Evolutionary conservation across 2,329 filamentous ascomycete genomes (phyloP), one percentile per base, ranked within the genome.

Genomic region (Fusarium cyanostomum): DNA sequence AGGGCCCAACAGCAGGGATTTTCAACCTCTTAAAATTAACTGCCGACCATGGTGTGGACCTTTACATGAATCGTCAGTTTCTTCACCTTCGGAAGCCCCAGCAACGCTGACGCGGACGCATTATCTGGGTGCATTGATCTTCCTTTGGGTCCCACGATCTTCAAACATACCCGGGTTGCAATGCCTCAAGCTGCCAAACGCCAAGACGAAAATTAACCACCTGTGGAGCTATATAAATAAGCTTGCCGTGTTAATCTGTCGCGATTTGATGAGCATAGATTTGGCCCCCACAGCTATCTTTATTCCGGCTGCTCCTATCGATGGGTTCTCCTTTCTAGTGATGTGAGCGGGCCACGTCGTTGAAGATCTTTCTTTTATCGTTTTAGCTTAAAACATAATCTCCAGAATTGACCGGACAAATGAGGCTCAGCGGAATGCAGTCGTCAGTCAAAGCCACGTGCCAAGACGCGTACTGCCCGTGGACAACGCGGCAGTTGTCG

Each of bases 1-100:
- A 9, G 33, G 28, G 46, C 62, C 62, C 51, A 66, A 67, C 52
- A 16, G 43, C 24, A 60, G 55, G 55, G 45, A 39, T 46, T 41
- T 16, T 10, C 28, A 51, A n/a, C 41, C 33, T 46, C 13, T 60
- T 30, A 27, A 60, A 56, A 66, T 64, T 59, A 59, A 53, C 21
- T 56, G 51, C 62, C 51, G 59, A 60, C 39, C 9, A 51, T 49
- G 46, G 42, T 60, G 46, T 51, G 15, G 34, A 33, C 39, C 37
- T 50, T 43, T 51, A 52, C 49, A 42, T 48, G 56, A 51, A 57
- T 38, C 35, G 48, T 24, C 61, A 43, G 44, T 27, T 35, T 30
- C 16, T 10, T 48, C 21, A 28, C 21, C 21, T 21, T 28, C 9
- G 35, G 27, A 11, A 41, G 59, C 33, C 62, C 31, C 10, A 27